Evolutionary conservation across 305 asterid species (phyloP), one percentile per base, ranked within the genome.

Genomic region (Ilex paraguariensis): DNA sequence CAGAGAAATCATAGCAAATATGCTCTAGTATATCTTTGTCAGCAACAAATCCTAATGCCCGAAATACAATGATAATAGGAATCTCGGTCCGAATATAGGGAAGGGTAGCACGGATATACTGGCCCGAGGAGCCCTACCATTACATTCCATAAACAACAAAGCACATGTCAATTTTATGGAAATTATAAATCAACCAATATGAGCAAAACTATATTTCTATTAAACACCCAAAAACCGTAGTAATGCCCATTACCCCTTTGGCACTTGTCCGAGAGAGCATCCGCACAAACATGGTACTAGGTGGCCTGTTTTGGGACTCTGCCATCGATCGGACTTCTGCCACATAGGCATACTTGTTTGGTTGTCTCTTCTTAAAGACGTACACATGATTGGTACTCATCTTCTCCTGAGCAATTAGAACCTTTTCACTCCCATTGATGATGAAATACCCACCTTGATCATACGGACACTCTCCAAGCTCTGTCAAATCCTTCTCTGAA

Each of bases 311-410:
- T 70, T 87, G 99, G 63, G 88, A 61, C 77, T 94, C 99, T 13
- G 96, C 97, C 95, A 94, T 94, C 68, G 99, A 94, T 70, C 98
- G 82, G 55, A 94, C 96, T 82, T 94, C 98, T 30, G 83, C 97
- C 66, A 86, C 96, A 44, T 77, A 94, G 13, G 96, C 98, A 85
- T 94, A 94, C 82, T 94, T 93, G 85, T 93, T 93, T 17, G 99
- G 99, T 71, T 93, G 99, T 81, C 97, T 83, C 83, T 87, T 93
- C 74, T 93, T 93, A 59, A 90, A 93, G 11, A 93, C 99, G 63
- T 93, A 93, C 39, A 93, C 99, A 63, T 93, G 99, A 77, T 93
- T 93, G 30, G 99, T 93, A 75, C 97, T 93, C 99, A 93, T 93
- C 82, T 93, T 93, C 84, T 93, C 99, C 84, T 93, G 99, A 66